These are phyloP conservation scores for Pistacia integerrima DNA, from an alignment of 345 rosid genomes.

Conservation along the genomic window DNA sequence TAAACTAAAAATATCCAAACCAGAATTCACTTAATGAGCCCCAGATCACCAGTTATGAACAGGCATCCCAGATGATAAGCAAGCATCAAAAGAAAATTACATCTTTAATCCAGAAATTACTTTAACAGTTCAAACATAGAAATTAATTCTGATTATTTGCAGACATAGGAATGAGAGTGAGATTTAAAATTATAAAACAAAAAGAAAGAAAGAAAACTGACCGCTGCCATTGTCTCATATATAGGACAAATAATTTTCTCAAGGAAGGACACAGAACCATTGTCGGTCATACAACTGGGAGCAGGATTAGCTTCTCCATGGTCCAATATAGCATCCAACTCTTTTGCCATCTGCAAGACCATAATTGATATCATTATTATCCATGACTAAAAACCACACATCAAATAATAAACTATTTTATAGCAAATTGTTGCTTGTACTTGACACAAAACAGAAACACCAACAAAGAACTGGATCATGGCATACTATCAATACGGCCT, in stretches of 20 bases:
- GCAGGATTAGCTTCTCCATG: conserved; percentile 80
- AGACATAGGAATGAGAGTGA: not conserved
- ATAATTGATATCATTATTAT: conserved; percentile 2
- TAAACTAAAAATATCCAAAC: not conserved
- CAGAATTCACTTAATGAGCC: not conserved
- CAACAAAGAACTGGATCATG: not conserved
- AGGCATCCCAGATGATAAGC: not conserved
- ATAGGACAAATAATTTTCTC: conserved; percentile 76
- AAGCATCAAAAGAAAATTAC: not conserved
- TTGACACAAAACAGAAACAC: not conserved
- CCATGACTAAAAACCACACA: not conserved
- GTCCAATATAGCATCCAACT: conserved; percentile 87
- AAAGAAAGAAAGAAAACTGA: conserved; percentile 34
- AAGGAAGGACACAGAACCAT: conserved; percentile 80
- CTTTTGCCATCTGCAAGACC: conserved; percentile 87
- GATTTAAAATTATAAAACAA: not conserved
- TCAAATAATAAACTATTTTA: not conserved
- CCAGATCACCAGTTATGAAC: not conserved
- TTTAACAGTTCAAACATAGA: not conserved
- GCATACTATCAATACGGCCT: not conserved
- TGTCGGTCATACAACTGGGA: conserved; percentile 56
- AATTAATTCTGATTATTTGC: not conserved
- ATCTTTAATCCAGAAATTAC: conserved; percentile 5
- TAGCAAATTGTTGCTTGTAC: not conserved
- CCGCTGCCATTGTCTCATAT: conserved; percentile 60